Evolutionary conservation across 371 early-diverging fungal genomes (phyloP).

Genomic region (Mucor circinelloides): DNA sequence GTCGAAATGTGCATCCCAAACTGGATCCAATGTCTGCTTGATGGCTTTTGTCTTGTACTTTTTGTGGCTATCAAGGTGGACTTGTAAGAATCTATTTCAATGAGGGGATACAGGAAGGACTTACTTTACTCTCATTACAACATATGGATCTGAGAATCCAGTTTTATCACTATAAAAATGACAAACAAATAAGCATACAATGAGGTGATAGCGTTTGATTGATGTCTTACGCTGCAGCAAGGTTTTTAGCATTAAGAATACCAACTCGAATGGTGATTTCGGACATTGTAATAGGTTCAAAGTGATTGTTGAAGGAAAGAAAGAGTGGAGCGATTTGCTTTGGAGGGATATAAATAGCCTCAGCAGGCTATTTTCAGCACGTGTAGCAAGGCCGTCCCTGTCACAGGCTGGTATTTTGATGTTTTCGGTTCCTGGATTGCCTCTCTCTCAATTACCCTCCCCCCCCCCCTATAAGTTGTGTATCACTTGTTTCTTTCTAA

Average conservation of each 20-base stretch:
- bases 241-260: constrained; percentile 27
- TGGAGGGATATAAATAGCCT: neutral
- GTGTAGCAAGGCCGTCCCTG: neutral
- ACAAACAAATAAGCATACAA: neutral
- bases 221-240: constrained; percentile 39
- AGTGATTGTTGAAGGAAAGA: neutral
- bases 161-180: constrained; percentile 46
- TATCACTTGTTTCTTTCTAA: neutral
- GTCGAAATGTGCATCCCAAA: constrained; percentile 76
- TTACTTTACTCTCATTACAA: constrained; percentile 46
- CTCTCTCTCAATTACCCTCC: neutral
- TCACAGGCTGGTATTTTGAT: constrained; percentile 1
- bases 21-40: constrained; percentile 71
- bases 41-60: constrained; percentile 71
- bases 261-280: constrained; percentile 32
- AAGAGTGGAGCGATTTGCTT: neutral
- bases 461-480: neutral
- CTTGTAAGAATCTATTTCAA: neutral
- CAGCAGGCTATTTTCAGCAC: neutral
- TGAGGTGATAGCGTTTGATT: too few relatives aligned
- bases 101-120: neutral
- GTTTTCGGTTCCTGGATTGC: neutral
- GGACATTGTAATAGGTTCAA: constrained; percentile 9
- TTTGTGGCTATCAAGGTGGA: constrained; percentile 49
- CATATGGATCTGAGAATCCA: constrained; percentile 69